These are phyloP conservation scores for Oryza rufipogon DNA, from an alignment of 176 grass and related monocot genomes.

Conservation along the genomic window DNA sequence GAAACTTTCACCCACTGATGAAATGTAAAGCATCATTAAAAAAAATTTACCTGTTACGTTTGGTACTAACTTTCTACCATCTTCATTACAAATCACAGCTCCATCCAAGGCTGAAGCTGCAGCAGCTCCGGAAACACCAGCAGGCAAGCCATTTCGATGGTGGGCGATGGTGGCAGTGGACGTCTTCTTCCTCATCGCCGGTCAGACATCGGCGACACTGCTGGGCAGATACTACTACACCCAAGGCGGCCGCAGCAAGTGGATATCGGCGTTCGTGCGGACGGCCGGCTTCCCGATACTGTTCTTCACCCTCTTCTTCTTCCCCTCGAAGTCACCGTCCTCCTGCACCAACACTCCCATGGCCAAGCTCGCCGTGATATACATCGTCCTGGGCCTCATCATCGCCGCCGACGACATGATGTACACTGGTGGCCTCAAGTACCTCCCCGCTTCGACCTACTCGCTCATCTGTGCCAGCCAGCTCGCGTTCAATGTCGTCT, in stretches of 20 bases:
- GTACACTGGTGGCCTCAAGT: constrained; percentile 71
- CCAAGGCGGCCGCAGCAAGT: constrained; percentile 80
- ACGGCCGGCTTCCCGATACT: constrained; percentile 67
- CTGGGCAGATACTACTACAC: constrained; percentile 84
- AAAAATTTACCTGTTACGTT: not conserved
- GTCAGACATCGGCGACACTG: constrained; percentile 64
- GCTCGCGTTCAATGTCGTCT: constrained; percentile 71
- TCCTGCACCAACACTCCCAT: constrained; percentile 3
- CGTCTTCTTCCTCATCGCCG: constrained; percentile 58
- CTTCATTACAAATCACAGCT: constrained; percentile 13
- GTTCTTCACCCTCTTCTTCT: constrained; percentile 56
- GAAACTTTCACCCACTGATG: too few relatives aligned
- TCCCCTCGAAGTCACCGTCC: constrained; percentile 28
- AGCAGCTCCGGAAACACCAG: constrained; percentile 31
- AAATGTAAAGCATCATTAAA: not conserved
- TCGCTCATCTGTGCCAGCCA: constrained; percentile 82
- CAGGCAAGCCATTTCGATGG: constrained; percentile 38
- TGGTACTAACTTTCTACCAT: not conserved
- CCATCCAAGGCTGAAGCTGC: constrained; percentile 45
- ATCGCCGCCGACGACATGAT: constrained; percentile 73
- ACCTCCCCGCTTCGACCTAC: constrained; percentile 70
- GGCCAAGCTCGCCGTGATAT: constrained; percentile 49
- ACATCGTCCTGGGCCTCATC: constrained; percentile 65
- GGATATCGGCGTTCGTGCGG: constrained; percentile 68
- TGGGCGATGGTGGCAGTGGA: constrained; percentile 57